Conservation (phyloP, 805 yeast species). For the Clavispora asparagi region DNA sequence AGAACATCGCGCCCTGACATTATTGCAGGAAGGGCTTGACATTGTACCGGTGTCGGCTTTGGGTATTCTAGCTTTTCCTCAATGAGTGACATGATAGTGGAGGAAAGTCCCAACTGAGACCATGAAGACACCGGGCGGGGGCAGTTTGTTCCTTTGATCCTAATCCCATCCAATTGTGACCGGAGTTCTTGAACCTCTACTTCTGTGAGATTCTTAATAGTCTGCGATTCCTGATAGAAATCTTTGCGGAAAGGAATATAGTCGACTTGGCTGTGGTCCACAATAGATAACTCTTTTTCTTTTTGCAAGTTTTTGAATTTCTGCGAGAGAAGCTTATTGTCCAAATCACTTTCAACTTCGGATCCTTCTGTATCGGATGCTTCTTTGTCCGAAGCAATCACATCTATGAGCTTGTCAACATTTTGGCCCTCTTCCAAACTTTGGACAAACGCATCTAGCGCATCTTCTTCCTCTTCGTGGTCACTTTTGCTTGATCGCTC, state of each 20-base stretch:
- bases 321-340: conserved; percentile 29
- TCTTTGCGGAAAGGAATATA: conserved; percentile 53
- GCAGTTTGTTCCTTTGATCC: conserved; percentile 52
- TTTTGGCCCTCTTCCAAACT: conserved; percentile 2
- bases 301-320: conserved; percentile 39
- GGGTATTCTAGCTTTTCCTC: conserved; percentile 46
- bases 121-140: conserved; percentile 70
- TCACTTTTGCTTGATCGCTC: conserved; percentile 6
- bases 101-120: conserved; percentile 77
- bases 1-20: conserved; percentile 88
- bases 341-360: conserved; percentile 18
- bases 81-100: conserved; percentile 49
- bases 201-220: conserved; percentile 40
- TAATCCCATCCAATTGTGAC: conserved; percentile 54
- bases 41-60: conserved; percentile 81
- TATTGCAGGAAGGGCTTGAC: conserved; percentile 85
- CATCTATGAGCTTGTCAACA: neutral
- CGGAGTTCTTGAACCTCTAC: conserved; percentile 57
- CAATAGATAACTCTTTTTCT: conserved; percentile 45
- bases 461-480: conserved; percentile 13
- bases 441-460: conserved; percentile 22
- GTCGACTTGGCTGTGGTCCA: conserved; percentile 40
- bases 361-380: conserved; percentile 3
- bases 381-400: neutral
- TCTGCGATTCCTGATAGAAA: conserved; percentile 60